Evolutionary conservation across 2,329 filamentous ascomycete genomes (phyloP).

Genomic region (Amauroascus verrucosus): DNA sequence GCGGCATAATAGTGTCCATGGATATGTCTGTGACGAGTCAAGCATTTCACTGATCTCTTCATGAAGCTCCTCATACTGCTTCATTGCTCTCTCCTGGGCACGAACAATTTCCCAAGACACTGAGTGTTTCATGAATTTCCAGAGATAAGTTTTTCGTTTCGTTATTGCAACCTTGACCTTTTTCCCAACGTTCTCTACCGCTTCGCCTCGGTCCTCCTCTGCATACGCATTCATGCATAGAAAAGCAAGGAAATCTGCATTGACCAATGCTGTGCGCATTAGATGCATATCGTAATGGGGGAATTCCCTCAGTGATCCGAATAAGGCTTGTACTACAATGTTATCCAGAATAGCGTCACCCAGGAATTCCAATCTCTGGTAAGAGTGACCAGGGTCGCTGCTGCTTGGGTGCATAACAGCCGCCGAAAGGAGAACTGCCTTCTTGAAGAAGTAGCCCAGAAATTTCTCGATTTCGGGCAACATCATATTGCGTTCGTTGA

Average conservation of each 20-base stretch:
- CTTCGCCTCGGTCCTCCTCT: slow-evolving; percentile 18
- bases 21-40: slow-evolving; percentile 47
- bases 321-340: slow-evolving; percentile 57
- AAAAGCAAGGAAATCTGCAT: slow-evolving; percentile 70
- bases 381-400: slow-evolving; percentile 42
- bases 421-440: slow-evolving; percentile 60
- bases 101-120: slow-evolving; percentile 38
- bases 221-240: slow-evolving; percentile 50
- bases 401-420: slow-evolving; percentile 69
- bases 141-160: slow-evolving; percentile 44
- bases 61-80: slow-evolving; percentile 43
- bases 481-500: slow-evolving; percentile 35
- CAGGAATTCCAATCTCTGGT: slow-evolving; percentile 76
- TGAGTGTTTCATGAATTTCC: slow-evolving; percentile 58
- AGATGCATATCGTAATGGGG: slow-evolving; percentile 59
- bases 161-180: slow-evolving; percentile 23
- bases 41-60: slow-evolving; percentile 44
- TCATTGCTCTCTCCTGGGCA: slow-evolving; percentile 37
- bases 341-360: slow-evolving; percentile 79
- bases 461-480: slow-evolving; percentile 48
- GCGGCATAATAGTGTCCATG: slow-evolving; percentile 62
- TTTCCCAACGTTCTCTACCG: slow-evolving; percentile 4
- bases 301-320: slow-evolving; percentile 38
- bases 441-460: slow-evolving; percentile 60
- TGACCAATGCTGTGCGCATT: slow-evolving; percentile 65